Conservation (phyloP, 2,329 filamentous ascomycete species). For the Aureobasidium sp. region DNA sequence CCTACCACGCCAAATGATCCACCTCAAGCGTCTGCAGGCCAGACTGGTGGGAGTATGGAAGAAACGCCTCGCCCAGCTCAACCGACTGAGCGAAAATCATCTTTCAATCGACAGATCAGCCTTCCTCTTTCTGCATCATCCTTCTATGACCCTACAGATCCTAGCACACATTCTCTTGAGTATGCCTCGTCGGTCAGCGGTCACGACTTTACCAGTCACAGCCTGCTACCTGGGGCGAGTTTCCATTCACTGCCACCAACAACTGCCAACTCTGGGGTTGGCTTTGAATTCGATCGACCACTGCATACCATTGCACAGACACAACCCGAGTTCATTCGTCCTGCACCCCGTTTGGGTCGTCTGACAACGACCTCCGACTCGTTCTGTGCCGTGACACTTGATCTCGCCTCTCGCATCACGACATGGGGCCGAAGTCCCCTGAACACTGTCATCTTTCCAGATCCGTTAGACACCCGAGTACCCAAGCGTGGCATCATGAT, state of each 20-base stretch:
- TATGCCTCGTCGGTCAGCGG: slow-evolving; percentile 41
- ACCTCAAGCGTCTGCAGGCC: slow-evolving; percentile 11
- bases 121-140: slow-evolving; percentile 38
- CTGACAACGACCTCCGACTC: slow-evolving; percentile 62
- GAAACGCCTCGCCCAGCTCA: slow-evolving; percentile 24
- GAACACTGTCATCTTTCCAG: slow-evolving; percentile 62
- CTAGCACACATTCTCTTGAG: slow-evolving; percentile 39
- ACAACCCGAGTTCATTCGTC: slow-evolving; percentile 29
- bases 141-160: slow-evolving; percentile 38
- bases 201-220: slow-evolving; percentile 32
- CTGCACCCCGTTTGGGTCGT: slow-evolving; percentile 50
- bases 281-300: slow-evolving; percentile 11
- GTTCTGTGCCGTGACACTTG: slow-evolving; percentile 55
- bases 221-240: slow-evolving; percentile 20
- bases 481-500: slow-evolving; percentile 78
- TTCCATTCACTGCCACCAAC: slow-evolving; percentile 16
- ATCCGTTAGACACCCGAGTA: slow-evolving; percentile 59
- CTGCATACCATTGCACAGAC: slow-evolving; percentile 14
- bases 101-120: slow-evolving; percentile 38
- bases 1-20: slow-evolving; percentile 22
- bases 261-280: slow-evolving; percentile 5
- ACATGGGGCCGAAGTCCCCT: slow-evolving; percentile 68
- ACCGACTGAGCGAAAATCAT: slow-evolving; percentile 14
- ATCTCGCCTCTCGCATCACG: slow-evolving; percentile 58
- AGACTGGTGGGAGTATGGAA: slow-evolving; percentile 17